These are phyloP conservation scores for Geotrichum europaeum DNA, from an alignment of 1,139 yeast species.

Conservation along the genomic window DNA sequence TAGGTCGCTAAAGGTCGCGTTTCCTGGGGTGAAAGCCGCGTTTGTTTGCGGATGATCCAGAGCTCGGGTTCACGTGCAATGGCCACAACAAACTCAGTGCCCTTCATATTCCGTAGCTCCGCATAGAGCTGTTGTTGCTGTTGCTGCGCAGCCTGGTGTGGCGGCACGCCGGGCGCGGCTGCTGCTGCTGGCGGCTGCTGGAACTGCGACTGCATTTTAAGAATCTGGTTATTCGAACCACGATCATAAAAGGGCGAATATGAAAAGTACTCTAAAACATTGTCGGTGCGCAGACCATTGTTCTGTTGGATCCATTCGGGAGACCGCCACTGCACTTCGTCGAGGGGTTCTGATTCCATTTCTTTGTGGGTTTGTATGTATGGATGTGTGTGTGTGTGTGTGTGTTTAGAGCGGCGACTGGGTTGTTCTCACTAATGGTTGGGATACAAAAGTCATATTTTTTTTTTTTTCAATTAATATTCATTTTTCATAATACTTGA, in stretches of 20 bases:
- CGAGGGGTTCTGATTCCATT: constrained; percentile 38
- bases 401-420: neutral
- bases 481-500: neutral
- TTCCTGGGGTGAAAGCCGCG: constrained; percentile 48
- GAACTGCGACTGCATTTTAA: constrained; percentile 93
- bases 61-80: constrained; percentile 80
- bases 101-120: constrained; percentile 71
- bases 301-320: constrained; percentile 94
- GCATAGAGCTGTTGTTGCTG: constrained; percentile 32
- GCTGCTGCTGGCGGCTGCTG: constrained; percentile 43
- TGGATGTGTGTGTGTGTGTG: neutral
- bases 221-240: constrained; percentile 86
- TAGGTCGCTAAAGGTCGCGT: constrained; percentile 62
- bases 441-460: neutral
- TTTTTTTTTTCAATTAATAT: neutral
- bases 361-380: neutral
- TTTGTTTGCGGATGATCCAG: constrained; percentile 85
- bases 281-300: constrained; percentile 73
- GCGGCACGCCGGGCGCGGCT: constrained; percentile 2
- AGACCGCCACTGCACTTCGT: constrained; percentile 93
- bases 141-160: neutral
- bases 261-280: constrained; percentile 86
- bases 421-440: neutral
- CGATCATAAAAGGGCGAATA: constrained; percentile 94
- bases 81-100: constrained; percentile 75